phyloP scores from a whole-genome alignment of 2,329 filamentous ascomycete species.

The Arachnomyces sp. region DNA sequence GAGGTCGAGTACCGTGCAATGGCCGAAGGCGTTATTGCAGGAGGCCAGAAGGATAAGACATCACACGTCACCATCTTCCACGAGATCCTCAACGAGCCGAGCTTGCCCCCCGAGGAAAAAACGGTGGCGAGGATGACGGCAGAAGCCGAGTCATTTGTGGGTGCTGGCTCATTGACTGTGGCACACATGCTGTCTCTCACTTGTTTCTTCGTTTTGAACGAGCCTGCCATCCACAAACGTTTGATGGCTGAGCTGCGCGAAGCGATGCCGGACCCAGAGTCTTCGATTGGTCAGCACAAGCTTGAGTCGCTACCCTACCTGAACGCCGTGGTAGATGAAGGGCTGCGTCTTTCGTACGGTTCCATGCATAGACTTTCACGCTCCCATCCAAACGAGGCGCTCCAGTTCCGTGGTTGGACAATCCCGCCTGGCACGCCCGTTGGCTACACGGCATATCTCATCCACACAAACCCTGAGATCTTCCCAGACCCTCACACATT shows the following conservation, averaged over 20 bases:
- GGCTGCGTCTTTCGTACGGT: conserved; percentile 43
- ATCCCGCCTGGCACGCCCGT: conserved; percentile 40
- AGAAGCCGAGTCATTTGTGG: conserved; percentile 9
- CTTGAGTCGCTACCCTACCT: conserved; percentile 40
- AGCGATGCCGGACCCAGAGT: no score
- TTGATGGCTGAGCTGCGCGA: no score
- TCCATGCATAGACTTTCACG: conserved; percentile 45
- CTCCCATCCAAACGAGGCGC: conserved; percentile 35
- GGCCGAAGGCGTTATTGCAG: no score
- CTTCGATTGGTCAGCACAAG: no score
- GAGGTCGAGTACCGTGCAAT: no score
- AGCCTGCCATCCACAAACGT: no score
- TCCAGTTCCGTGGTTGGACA: conserved; percentile 28
- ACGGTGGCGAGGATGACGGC: conserved; percentile 6
- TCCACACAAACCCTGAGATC: conserved; percentile 39
- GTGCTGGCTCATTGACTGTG: no score
- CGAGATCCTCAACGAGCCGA: conserved; percentile 6
- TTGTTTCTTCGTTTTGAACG: no score
- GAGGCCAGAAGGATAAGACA: no score
- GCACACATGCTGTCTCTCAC: no score
- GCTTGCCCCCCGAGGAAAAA: conserved; percentile 9
- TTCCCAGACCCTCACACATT: conserved; percentile 39
- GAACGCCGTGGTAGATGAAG: conserved; percentile 43
- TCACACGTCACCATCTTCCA: conserved; percentile 11
- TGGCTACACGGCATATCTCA: conserved; percentile 36